Percentiles rank a stretch among this genome's conserved stretches.
Evolutionary conservation across 108 stramenopile species (phyloP).

Genomic region (Stephanodiscus triporus): DNA sequence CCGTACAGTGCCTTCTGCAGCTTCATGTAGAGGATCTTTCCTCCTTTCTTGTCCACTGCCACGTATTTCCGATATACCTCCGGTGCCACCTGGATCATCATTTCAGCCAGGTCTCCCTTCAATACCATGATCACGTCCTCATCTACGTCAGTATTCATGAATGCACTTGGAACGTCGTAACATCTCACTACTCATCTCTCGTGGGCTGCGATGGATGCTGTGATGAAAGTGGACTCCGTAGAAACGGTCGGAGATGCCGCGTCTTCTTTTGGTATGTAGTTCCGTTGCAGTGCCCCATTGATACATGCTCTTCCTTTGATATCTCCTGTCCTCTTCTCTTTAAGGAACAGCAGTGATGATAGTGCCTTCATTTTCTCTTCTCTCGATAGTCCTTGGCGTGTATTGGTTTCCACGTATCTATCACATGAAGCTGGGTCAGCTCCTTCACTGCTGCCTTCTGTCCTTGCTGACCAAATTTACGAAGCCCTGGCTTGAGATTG

Average conservation of each 20-base stretch:
- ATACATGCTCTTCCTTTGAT: no score
- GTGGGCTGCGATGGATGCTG: constrained; percentile 39
- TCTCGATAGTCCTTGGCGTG: constrained; percentile 3
- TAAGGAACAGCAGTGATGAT: constrained; percentile 35
- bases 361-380: constrained; percentile 21
- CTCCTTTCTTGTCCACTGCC: not conserved
- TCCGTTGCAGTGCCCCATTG: no score
- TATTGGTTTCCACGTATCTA: not conserved
- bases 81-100: constrained; percentile 25
- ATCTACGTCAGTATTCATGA: constrained; percentile 51
- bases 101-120: constrained; percentile 21
- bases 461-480: not conserved
- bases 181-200: constrained; percentile 44
- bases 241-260: constrained; percentile 35
- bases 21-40: no score
- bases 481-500: not conserved
- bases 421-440: not conserved
- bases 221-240: constrained; percentile 32
- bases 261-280: not conserved
- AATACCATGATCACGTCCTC: constrained; percentile 33
- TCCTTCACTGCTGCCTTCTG: not conserved
- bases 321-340: constrained; percentile 3
- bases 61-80: constrained; percentile 30
- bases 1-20: constrained; percentile 45
- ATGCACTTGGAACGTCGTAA: constrained; percentile 56